A percentile compares a stretch with the other conserved stretches of the same genome.
These are phyloP conservation scores for Podospora pseudoanserina DNA, from an alignment of 495 filamentous ascomycete genomes.

Conservation along the genomic window DNA sequence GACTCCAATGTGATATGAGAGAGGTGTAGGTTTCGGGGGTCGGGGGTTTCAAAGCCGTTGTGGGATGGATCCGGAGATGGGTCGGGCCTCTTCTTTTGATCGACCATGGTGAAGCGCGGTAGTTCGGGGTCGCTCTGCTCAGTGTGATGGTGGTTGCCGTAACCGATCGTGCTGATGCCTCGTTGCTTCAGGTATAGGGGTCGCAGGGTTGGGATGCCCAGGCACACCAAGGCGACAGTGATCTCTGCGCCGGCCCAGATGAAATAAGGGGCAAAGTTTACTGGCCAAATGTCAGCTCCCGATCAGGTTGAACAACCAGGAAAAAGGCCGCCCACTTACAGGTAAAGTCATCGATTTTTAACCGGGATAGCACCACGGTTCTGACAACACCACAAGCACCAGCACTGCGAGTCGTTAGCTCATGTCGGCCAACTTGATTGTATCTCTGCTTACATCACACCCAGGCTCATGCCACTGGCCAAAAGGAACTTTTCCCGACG, in stretches of 20 bases:
- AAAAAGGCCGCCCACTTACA: constrained; percentile 19
- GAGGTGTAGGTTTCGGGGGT: not conserved
- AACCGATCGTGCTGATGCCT: constrained; percentile 21
- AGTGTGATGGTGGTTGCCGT: constrained; percentile 20
- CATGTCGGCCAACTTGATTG: not conserved
- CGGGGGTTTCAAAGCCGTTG: not conserved
- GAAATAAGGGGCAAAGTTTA: constrained; percentile 41
- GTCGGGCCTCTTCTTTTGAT: constrained; percentile 17
- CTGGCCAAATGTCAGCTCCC: constrained; percentile 14
- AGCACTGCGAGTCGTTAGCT: constrained; percentile 30
- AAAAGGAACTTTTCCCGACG: constrained; percentile 41
- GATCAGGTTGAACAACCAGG: not conserved
- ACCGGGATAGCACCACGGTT: constrained; percentile 34
- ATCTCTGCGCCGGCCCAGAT: constrained; percentile 42
- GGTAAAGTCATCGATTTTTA: constrained; percentile 39
- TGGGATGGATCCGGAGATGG: constrained; percentile 5
- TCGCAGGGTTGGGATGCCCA: constrained; percentile 38
- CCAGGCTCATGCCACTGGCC: constrained; percentile 42
- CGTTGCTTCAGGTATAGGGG: constrained; percentile 34
- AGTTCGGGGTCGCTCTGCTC: constrained; percentile 24
- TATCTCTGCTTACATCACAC: constrained; percentile 35
- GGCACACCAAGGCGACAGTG: constrained; percentile 39
- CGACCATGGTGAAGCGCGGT: constrained; percentile 31
- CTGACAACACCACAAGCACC: constrained; percentile 41
- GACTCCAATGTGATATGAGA: not conserved